These are phyloP conservation scores for Calvatia gigantea DNA, from an alignment of 768 basidiomycete species.

Conservation along the genomic window DNA sequence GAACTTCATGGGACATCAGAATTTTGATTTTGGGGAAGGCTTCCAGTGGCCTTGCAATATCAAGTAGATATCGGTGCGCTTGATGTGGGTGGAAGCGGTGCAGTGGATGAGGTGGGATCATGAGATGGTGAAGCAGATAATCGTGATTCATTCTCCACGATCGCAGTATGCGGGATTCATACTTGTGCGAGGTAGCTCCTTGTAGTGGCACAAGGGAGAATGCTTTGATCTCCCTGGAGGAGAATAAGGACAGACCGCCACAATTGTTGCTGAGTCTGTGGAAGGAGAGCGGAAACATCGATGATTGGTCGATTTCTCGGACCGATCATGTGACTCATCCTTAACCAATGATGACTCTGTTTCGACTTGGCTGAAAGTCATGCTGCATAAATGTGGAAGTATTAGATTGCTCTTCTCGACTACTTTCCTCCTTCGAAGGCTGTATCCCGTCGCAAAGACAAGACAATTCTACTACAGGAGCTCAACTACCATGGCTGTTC, in stretches of 20 bases:
- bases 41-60: constrained; percentile 1
- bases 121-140: no score
- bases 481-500: constrained; percentile 42
- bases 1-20: background rate
- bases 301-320: no score
- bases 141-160: no score
- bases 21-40: background rate
- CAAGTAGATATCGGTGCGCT: background rate
- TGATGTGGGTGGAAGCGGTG: background rate
- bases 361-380: background rate
- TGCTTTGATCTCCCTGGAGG: no score
- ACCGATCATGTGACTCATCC: constrained; percentile 17
- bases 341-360: constrained; percentile 16
- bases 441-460: background rate
- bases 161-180: no score
- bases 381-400: constrained; percentile 10
- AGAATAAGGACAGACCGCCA: no score
- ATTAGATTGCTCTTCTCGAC: constrained; percentile 13
- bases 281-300: no score
- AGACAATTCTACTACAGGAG: constrained; percentile 6
- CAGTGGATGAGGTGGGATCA: background rate
- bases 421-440: background rate
- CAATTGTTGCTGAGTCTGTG: no score
- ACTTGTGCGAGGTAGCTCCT: background rate
- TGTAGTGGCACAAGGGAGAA: no score